Evolutionary conservation across 495 filamentous ascomycete genomes (phyloP).

Genomic region (Talaromyces stipitatus): DNA sequence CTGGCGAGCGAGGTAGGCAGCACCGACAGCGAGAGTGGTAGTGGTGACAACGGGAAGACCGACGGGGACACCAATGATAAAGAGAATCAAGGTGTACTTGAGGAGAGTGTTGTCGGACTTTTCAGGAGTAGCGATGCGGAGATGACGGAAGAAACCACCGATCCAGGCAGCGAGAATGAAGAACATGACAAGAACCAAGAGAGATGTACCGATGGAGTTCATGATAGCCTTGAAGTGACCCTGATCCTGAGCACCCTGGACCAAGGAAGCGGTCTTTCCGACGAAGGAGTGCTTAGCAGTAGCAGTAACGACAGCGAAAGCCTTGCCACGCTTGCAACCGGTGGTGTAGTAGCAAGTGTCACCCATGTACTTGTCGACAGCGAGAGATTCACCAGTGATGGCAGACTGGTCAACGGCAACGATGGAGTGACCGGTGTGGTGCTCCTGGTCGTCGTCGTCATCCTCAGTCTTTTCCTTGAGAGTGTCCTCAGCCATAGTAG

Average conservation of each 20-base stretch:
- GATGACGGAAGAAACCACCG: slow-evolving; percentile 67
- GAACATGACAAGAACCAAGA: slow-evolving; percentile 65
- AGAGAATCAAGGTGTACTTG: slow-evolving; percentile 58
- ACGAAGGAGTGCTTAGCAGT: slow-evolving; percentile 64
- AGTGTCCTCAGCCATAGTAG: slow-evolving; percentile 47
- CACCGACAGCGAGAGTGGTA: slow-evolving; percentile 68
- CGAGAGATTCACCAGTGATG: slow-evolving; percentile 72
- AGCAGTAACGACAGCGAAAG: slow-evolving; percentile 56
- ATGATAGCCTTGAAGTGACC: slow-evolving; percentile 81
- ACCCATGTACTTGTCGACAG: slow-evolving; percentile 71
- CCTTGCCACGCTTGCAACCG: slow-evolving; percentile 72
- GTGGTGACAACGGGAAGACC: slow-evolving; percentile 70
- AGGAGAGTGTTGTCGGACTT: slow-evolving; percentile 46
- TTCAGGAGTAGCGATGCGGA: slow-evolving; percentile 59
- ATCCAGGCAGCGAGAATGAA: slow-evolving; percentile 68
- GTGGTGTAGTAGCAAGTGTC: slow-evolving; percentile 68
- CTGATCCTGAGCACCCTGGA: slow-evolving; percentile 61
- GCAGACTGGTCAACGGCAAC: slow-evolving; percentile 66
- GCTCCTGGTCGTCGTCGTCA: slow-evolving; percentile 50
- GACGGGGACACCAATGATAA: slow-evolving; percentile 69
- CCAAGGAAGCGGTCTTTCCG: slow-evolving; percentile 62
- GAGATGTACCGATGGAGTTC: slow-evolving; percentile 70
- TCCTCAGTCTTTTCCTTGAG: slow-evolving; percentile 59
- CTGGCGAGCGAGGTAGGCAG: slow-evolving; percentile 65
- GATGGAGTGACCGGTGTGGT: slow-evolving; percentile 55